Percentiles rank a stretch among this genome's conserved stretches.
phyloP scores from a whole-genome alignment of 306 rosid species.

The Trifolium dubium region DNA sequence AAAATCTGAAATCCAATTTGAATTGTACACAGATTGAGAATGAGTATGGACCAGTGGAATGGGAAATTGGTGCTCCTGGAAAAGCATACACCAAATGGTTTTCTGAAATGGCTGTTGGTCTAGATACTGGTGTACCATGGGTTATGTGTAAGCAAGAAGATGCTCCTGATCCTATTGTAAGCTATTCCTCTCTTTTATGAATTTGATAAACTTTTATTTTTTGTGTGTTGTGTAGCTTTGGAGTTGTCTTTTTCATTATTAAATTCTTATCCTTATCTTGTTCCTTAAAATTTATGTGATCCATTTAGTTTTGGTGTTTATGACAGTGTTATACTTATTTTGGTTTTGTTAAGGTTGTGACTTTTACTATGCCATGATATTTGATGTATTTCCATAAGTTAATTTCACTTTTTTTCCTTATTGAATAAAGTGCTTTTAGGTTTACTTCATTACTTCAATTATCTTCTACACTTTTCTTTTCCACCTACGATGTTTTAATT shows the following conservation, averaged over 20 bases:
- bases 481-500: slow-evolving; percentile 10
- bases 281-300: slow-evolving; percentile 27
- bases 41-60: slow-evolving; percentile 72
- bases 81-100: slow-evolving; percentile 80
- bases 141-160: slow-evolving; percentile 89
- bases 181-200: background rate
- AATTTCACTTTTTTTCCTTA: background rate
- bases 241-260: slow-evolving; percentile 23
- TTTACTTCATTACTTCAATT: background rate
- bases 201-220: background rate
- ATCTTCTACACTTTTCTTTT: slow-evolving; percentile 11
- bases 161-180: slow-evolving; percentile 91
- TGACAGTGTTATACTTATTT: slow-evolving; percentile 30
- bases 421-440: slow-evolving; percentile 15
- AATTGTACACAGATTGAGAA: slow-evolving; percentile 73
- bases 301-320: slow-evolving; percentile 52
- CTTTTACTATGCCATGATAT: slow-evolving; percentile 35
- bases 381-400: slow-evolving; percentile 18
- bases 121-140: slow-evolving; percentile 87
- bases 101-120: slow-evolving; percentile 80
- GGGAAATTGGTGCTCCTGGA: slow-evolving; percentile 73
- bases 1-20: background rate
- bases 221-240: background rate
- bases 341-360: slow-evolving; percentile 42
- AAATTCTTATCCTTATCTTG: slow-evolving; percentile 29